These are phyloP conservation scores for Seiridium unicorne DNA, from an alignment of 2,329 filamentous ascomycete species.

Conservation along the genomic window DNA sequence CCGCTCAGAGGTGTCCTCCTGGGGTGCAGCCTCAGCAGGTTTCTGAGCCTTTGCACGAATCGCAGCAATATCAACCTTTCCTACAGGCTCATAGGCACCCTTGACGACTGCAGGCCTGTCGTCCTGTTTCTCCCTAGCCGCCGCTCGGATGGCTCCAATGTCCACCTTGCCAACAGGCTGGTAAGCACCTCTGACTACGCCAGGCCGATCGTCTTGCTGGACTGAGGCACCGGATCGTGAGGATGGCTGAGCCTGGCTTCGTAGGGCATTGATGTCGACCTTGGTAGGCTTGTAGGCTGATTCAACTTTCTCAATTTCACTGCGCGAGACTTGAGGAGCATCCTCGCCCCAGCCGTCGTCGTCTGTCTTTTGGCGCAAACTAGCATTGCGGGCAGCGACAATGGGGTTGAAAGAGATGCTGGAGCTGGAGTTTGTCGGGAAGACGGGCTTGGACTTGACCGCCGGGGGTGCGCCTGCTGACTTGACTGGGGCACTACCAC, in stretches of 20 bases:
- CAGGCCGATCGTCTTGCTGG: slow-evolving; percentile 45
- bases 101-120: slow-evolving; percentile 84
- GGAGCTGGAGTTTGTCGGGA: slow-evolving; percentile 69
- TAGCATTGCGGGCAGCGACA: slow-evolving; percentile 62
- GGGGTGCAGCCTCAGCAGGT: slow-evolving; percentile 38
- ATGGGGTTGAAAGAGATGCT: slow-evolving; percentile 65
- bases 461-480: slow-evolving; percentile 60
- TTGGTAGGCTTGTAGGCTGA: slow-evolving; percentile 94
- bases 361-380: slow-evolving; percentile 54
- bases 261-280: slow-evolving; percentile 87
- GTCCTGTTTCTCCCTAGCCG: slow-evolving; percentile 67
- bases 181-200: slow-evolving; percentile 82
- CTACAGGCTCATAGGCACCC: slow-evolving; percentile 90
- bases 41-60: slow-evolving; percentile 83
- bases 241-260: slow-evolving; percentile 68
- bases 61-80: slow-evolving; percentile 95
- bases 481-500: slow-evolving; percentile 53
- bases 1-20: slow-evolving; percentile 38
- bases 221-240: slow-evolving; percentile 34
- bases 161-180: slow-evolving; percentile 97
- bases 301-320: slow-evolving; percentile 86
- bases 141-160: slow-evolving; percentile 83
- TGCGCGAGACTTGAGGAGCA: slow-evolving; percentile 85
- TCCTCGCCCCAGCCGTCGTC: slow-evolving; percentile 93
- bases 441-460: slow-evolving; percentile 85